Evolutionary conservation across 306 rosid genomes (phyloP), one percentile per base, ranked within the genome.

Genomic region (Fragaria ananassa): DNA sequence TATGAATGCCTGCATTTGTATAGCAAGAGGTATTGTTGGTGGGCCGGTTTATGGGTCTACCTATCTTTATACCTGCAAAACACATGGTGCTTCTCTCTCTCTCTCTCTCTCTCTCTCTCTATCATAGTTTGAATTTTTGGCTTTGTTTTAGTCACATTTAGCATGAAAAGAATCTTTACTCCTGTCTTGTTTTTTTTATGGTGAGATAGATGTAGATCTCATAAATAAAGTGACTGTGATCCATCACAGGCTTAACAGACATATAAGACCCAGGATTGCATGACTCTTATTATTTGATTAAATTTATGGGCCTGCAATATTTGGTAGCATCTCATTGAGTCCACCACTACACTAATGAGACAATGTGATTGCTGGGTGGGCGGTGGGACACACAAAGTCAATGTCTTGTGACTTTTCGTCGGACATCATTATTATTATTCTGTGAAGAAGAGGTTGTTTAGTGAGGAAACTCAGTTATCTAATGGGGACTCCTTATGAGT

Each of bases 321-420:
- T 23, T 78, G 65, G 78, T 70, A 81, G 76, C 67, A 62, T 70
- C 17, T 49, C 71, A 76, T 25, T 53, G 31, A 84, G 86, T 80
- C 45, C 76, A 64, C 79, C 77, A n/a, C 21, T 74, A 34, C 58
- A 19, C 3, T 51, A 39, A 67, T 67, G 78, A 45, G 86, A 81
- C 80, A 81, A 69, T 71, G 81, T 46, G 53, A 57, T 78, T 63
- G 66, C 69, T 85, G 47, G 21, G 65, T 76, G 74, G 57, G 42
- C 68, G 5, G 56, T 76, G 72, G 51, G 63, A 67, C 80, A 27
- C 72, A 51, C 76, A 29, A 76, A 71, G 76, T 72, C 75, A 54
- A 34, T 53, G 66, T 37, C 51, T 11, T 15, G 21, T 47, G 64
- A 71, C 70, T 78, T 51, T 60, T 39, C 4, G 1, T 61, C 14